Conservation (phyloP, 2,329 filamentous ascomycete species). For the Cercospora nicotianae region DNA sequence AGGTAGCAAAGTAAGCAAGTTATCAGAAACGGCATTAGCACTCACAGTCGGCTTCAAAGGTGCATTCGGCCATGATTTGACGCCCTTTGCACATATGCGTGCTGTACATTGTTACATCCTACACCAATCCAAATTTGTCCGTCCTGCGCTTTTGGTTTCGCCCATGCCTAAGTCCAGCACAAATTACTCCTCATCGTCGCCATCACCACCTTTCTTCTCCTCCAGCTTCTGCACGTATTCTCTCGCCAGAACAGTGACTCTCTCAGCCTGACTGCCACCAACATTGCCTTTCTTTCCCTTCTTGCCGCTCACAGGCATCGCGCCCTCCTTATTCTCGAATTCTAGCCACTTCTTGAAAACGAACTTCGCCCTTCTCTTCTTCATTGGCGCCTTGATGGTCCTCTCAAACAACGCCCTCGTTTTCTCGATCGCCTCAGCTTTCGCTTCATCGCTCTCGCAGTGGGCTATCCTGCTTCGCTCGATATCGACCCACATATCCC, state of each 20-base stretch:
- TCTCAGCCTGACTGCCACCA: conserved; percentile 55
- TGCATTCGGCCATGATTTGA: background rate
- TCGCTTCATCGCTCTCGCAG: conserved; percentile 38
- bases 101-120: background rate
- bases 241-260: conserved; percentile 67
- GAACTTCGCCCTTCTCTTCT: conserved; percentile 77
- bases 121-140: background rate
- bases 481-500: conserved; percentile 87
- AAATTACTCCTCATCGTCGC: conserved; percentile 30
- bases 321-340: conserved; percentile 74
- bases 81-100: background rate
- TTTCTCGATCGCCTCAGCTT: conserved; percentile 62
- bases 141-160: background rate
- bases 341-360: conserved; percentile 91
- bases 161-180: background rate
- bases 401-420: conserved; percentile 68
- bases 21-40: background rate
- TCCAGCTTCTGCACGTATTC: conserved; percentile 63
- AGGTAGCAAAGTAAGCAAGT: background rate
- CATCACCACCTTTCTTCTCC: conserved; percentile 28
- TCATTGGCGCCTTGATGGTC: conserved; percentile 64
- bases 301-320: conserved; percentile 35
- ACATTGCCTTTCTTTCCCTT: conserved; percentile 49
- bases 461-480: conserved; percentile 54
- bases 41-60: background rate